Percentiles rank a stretch among this genome's conserved stretches.
phyloP scores from a whole-genome alignment of 345 rosid species.

The rapeseed (Brassica napus) region DNA sequence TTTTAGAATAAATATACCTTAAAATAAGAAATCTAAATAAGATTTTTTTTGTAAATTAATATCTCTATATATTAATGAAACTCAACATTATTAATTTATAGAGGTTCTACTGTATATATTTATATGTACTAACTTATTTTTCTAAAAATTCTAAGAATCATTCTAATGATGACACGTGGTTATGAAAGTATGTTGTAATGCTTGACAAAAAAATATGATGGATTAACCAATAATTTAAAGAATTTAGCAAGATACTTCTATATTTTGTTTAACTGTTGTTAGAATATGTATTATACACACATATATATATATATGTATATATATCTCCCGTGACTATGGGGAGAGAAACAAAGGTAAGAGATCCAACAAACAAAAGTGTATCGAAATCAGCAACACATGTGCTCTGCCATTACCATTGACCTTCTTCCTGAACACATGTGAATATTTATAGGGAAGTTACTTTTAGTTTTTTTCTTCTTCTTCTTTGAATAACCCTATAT shows the following conservation, averaged over 20 bases:
- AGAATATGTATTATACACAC: neutral
- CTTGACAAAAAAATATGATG: neutral
- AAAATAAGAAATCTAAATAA: too few species aligned
- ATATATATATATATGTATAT: neutral
- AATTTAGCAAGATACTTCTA: neutral
- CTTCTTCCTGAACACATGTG: conserved; percentile 38
- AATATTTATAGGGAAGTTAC: neutral
- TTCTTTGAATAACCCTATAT: neutral
- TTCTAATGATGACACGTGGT: too few species aligned
- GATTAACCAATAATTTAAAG: neutral
- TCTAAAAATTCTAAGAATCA: too few species aligned
- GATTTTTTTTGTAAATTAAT: too few species aligned
- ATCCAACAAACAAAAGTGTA: conserved; percentile 28
- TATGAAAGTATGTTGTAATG: too few species aligned
- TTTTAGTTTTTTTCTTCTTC: neutral
- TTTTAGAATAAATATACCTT: too few species aligned
- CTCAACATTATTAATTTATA: too few species aligned
- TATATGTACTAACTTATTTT: too few species aligned
- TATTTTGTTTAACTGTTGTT: neutral
- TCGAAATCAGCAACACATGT: conserved; percentile 39
- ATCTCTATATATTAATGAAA: too few species aligned
- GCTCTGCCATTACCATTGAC: conserved; percentile 39
- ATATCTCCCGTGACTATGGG: conserved; percentile 33
- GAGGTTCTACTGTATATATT: too few species aligned
- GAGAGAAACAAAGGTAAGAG: conserved; percentile 23